Evolutionary conservation across 2,329 filamentous ascomycete species (phyloP).

Genomic region (Xylariales sp.): DNA sequence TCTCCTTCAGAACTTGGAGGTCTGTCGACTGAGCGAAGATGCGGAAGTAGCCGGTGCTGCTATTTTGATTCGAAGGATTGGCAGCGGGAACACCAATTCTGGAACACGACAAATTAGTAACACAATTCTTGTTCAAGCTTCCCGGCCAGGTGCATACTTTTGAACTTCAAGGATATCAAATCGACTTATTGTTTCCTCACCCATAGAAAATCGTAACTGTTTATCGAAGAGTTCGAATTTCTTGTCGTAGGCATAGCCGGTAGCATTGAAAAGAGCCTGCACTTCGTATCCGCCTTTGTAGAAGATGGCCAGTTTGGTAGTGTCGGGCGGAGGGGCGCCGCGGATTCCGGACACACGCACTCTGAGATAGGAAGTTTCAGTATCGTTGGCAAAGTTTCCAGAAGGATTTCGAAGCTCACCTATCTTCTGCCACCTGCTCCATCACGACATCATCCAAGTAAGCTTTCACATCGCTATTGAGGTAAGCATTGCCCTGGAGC

Average conservation of each 20-base stretch:
- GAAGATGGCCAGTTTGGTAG: slow-evolving; percentile 8
- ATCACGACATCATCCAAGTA: slow-evolving; percentile 19
- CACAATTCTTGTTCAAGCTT: slow-evolving; percentile 17
- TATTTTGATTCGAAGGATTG: slow-evolving; percentile 25
- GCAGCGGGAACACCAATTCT: slow-evolving; percentile 19
- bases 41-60: slow-evolving; percentile 29
- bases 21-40: slow-evolving; percentile 33
- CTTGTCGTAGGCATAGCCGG: slow-evolving; percentile 6
- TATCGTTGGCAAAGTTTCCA: too few species aligned
- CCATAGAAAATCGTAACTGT: too few species aligned
- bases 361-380: slow-evolving; percentile 31
- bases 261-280: not conserved
- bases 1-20: slow-evolving; percentile 15
- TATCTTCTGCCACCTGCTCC: too few species aligned
- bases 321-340: slow-evolving; percentile 8
- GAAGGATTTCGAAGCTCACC: too few species aligned
- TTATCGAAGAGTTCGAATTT: slow-evolving; percentile 15
- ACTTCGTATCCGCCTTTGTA: slow-evolving; percentile 3
- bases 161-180: too few species aligned
- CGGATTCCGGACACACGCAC: slow-evolving; percentile 5
- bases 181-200: too few species aligned
- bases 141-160: too few species aligned
- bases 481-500: slow-evolving; percentile 37
- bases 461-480: slow-evolving; percentile 39
- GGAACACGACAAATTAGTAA: slow-evolving; percentile 19